These are phyloP conservation scores for Tuber calosporum DNA, from an alignment of 495 filamentous ascomycete genomes.

Conservation along the genomic window DNA sequence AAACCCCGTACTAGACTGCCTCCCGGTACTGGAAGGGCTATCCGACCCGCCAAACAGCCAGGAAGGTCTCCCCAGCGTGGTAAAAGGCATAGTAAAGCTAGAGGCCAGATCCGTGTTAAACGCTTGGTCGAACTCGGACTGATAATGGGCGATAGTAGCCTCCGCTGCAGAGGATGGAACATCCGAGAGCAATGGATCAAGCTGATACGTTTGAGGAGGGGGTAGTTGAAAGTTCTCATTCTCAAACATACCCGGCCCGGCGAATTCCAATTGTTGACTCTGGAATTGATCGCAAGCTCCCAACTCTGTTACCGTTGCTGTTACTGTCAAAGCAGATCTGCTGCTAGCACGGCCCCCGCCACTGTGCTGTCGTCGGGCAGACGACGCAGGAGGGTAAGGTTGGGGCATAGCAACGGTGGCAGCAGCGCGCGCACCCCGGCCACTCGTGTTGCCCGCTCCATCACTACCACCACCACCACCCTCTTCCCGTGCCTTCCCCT, in stretches of 20 bases:
- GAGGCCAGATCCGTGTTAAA: constrained; percentile 48
- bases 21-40: not conserved
- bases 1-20: not conserved
- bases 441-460: not conserved
- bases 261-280: not conserved
- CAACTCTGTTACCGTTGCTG: not conserved
- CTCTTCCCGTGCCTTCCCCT: constrained; percentile 17
- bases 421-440: not conserved
- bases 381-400: not conserved
- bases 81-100: constrained; percentile 55
- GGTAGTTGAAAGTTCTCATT: constrained; percentile 2
- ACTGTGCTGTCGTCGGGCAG: not conserved
- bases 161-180: not conserved
- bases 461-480: constrained; percentile 13
- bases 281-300: constrained; percentile 1
- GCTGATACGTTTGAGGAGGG: constrained; percentile 2
- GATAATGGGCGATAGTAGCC: constrained; percentile 8
- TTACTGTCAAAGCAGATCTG: not conserved
- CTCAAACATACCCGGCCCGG: constrained; percentile 1
- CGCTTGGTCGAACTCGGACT: constrained; percentile 42
- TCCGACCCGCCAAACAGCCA: constrained; percentile 51
- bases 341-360: not conserved
- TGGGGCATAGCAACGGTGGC: not conserved
- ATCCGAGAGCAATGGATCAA: not conserved
- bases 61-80: constrained; percentile 52